Percentiles rank a stretch among this genome's conserved stretches.
These are phyloP conservation scores for Penicillium paxilli DNA, from an alignment of 495 filamentous ascomycete species.

Conservation along the genomic window DNA sequence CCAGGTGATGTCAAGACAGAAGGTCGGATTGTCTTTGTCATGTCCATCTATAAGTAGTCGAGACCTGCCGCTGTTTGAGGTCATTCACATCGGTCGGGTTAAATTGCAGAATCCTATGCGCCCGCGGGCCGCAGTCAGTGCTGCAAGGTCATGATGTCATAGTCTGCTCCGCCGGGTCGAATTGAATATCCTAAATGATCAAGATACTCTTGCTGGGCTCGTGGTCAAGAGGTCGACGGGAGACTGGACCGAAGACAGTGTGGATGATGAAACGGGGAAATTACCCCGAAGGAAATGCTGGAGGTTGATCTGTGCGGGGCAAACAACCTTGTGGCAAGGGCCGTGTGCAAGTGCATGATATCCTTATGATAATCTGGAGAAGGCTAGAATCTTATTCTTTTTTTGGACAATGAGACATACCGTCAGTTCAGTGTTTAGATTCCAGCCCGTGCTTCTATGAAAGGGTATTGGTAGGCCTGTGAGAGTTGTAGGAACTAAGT, in stretches of 20 bases:
- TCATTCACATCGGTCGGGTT: no score
- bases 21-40: no score
- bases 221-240: background rate
- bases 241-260: background rate
- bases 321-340: background rate
- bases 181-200: background rate
- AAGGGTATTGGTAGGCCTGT: no score
- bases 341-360: background rate
- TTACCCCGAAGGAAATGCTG: background rate
- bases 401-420: no score
- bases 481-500: no score
- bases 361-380: background rate
- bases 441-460: background rate
- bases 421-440: no score
- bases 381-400: background rate
- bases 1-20: no score
- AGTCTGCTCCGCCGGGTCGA: background rate
- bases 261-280: background rate
- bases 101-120: background rate
- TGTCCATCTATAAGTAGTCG: no score
- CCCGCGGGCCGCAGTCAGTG: background rate
- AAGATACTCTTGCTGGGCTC: background rate
- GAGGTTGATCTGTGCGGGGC: background rate
- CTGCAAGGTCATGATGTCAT: background rate
- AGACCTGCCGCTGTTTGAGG: no score